Percentiles rank a stretch among this genome's conserved stretches.
phyloP scores from a whole-genome alignment of 148 eudicot genomes.

The Chenopodium formosanum region DNA sequence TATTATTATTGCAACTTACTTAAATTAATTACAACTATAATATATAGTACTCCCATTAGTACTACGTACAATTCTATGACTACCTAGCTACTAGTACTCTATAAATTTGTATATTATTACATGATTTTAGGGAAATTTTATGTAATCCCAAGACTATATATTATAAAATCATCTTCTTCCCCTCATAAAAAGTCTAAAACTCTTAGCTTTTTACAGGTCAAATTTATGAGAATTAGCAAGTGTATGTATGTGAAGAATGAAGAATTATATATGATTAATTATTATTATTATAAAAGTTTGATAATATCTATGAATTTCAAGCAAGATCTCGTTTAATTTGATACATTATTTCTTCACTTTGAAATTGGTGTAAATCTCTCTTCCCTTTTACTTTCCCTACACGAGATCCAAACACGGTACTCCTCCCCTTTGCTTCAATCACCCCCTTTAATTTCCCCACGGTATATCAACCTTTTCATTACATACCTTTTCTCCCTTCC shows the following conservation, averaged over 20 bases:
- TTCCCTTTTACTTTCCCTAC: conserved; percentile 32
- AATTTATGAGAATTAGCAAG: conserved; percentile 27
- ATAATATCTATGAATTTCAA: conserved; percentile 40
- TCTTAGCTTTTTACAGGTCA: conserved; percentile 24
- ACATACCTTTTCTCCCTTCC: neutral
- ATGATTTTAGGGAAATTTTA: neutral
- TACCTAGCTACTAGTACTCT: neutral
- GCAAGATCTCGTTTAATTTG: conserved; percentile 44
- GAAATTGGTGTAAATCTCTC: conserved; percentile 41
- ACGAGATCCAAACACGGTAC: conserved; percentile 63
- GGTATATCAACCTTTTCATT: neutral
- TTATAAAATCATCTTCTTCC: no score
- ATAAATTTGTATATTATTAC: conserved; percentile 7
- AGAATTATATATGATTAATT: conserved; percentile 15
- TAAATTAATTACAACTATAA: neutral
- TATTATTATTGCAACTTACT: neutral
- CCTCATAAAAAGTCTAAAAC: conserved; percentile 35
- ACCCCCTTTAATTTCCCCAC: neutral
- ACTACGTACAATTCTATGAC: conserved; percentile 13
- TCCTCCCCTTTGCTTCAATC: conserved; percentile 5
- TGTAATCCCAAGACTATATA: conserved; percentile 26
- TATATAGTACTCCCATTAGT: neutral
- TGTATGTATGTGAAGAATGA: neutral
- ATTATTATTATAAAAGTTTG: conserved; percentile 5
- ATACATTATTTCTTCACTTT: conserved; percentile 26